A percentile compares a stretch with the other conserved stretches of the same genome.
These are phyloP conservation scores for Suillus placidus DNA, from an alignment of 768 basidiomycete genomes.

Conservation along the genomic window DNA sequence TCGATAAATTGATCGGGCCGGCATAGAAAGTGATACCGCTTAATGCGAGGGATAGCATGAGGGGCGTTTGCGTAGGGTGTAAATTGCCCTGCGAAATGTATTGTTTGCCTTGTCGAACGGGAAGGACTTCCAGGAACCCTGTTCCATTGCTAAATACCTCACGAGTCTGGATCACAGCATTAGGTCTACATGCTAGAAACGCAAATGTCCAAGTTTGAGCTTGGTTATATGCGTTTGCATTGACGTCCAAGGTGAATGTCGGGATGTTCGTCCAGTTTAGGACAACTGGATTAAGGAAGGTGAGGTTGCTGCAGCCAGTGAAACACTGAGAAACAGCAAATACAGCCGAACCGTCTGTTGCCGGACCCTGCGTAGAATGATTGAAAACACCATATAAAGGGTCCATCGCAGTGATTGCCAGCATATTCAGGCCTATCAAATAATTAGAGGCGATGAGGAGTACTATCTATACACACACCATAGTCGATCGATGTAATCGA, in stretches of 20 bases:
- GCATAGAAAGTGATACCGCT: conserved; percentile 11
- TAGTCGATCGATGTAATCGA: not conserved
- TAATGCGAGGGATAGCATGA: conserved; percentile 26
- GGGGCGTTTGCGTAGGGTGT: conserved; percentile 24
- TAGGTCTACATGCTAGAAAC: conserved; percentile 25
- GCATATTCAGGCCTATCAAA: not conserved
- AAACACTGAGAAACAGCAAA: conserved; percentile 26
- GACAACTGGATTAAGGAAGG: not conserved
- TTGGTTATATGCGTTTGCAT: conserved; percentile 1
- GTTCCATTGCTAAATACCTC: conserved; percentile 27
- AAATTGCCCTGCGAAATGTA: conserved; percentile 28
- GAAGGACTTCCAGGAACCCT: conserved; percentile 23
- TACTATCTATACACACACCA: conserved; percentile 13
- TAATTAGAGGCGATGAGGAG: not conserved
- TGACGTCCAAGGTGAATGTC: conserved; percentile 16
- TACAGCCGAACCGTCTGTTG: conserved; percentile 27
- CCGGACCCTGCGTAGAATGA: conserved; percentile 21
- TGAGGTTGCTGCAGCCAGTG: conserved; percentile 21
- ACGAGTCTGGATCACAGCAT: conserved; percentile 29
- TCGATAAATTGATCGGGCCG: not conserved
- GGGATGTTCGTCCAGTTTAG: conserved; percentile 20
- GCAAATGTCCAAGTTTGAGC: conserved; percentile 25
- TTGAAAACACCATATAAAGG: conserved; percentile 20
- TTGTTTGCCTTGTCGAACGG: conserved; percentile 12
- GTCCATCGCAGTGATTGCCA: conserved; percentile 6